A percentile compares a stretch with the other conserved stretches of the same genome.
These are phyloP conservation scores for Syzygium jambos DNA, from an alignment of 345 rosid species.

Conservation along the genomic window DNA sequence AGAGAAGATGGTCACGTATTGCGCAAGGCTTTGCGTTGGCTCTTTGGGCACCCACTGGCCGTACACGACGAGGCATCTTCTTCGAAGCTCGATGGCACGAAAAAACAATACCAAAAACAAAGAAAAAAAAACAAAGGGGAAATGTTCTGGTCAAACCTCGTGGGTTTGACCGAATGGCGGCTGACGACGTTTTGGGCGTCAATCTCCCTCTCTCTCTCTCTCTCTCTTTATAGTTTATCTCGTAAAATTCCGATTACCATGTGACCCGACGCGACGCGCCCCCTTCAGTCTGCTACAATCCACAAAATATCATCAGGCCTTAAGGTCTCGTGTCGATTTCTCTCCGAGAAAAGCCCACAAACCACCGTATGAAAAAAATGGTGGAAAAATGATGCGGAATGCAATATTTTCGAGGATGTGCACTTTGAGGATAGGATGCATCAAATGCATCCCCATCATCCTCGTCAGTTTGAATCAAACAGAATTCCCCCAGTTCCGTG, in stretches of 20 bases:
- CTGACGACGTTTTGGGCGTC: neutral
- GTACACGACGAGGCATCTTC: neutral
- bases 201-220: neutral
- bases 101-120: no score
- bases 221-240: neutral
- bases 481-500: no score
- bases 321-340: neutral
- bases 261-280: neutral
- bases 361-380: neutral
- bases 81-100: neutral
- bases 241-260: neutral
- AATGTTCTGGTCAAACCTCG: constrained; percentile 17
- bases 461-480: neutral
- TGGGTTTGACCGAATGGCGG: constrained; percentile 39
- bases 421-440: neutral
- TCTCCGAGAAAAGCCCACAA: neutral
- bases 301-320: neutral
- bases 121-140: neutral
- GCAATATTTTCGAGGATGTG: neutral
- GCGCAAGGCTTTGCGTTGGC: neutral
- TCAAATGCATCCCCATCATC: neutral
- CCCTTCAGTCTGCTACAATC: neutral
- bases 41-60: neutral
- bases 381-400: neutral
- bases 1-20: constrained; percentile 14